Conservation (phyloP, 805 yeast genomes). For the Candida namnaoensis region DNA sequence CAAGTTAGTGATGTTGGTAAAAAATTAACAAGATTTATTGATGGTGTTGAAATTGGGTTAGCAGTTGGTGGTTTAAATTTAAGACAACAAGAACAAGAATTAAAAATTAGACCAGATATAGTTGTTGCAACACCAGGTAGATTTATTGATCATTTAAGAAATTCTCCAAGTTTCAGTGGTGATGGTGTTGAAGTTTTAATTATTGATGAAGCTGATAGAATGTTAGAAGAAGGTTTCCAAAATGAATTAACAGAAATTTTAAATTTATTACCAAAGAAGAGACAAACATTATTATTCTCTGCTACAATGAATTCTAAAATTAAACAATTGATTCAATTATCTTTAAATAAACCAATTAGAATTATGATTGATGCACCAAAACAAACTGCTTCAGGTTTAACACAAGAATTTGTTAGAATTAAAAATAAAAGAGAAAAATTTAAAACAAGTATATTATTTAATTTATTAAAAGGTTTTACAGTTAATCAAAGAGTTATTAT, state of each 20-base stretch:
- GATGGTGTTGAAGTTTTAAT: constrained; percentile 89
- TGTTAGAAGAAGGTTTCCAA: constrained; percentile 99
- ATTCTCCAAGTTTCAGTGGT: constrained; percentile 86
- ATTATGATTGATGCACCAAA: constrained; percentile 96
- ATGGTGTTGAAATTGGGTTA: constrained; percentile 75
- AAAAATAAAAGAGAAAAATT: constrained; percentile 71
- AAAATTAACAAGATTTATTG: constrained; percentile 70
- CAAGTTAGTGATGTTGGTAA: constrained; percentile 93
- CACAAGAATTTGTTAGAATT: constrained; percentile 91
- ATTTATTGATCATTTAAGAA: constrained; percentile 92
- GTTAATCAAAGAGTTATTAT: constrained; percentile 68
- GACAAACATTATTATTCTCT: constrained; percentile 91
- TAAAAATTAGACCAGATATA: constrained; percentile 87
- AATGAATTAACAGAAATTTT: constrained; percentile 88
- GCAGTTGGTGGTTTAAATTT: constrained; percentile 98
- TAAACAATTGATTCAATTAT: constrained; percentile 78
- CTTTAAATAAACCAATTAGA: constrained; percentile 85
- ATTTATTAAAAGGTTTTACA: constrained; percentile 61
- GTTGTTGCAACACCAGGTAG: constrained; percentile 99
- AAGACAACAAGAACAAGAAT: constrained; percentile 91
- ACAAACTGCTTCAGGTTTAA: constrained; percentile 82
- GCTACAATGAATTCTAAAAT: constrained; percentile 97
- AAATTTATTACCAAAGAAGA: constrained; percentile 75
- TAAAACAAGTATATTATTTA: constrained; percentile 76
- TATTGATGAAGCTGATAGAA: constrained; percentile 97